These are phyloP conservation scores for Xylaria sp. DNA, from an alignment of 2,329 filamentous ascomycete species.

Conservation along the genomic window DNA sequence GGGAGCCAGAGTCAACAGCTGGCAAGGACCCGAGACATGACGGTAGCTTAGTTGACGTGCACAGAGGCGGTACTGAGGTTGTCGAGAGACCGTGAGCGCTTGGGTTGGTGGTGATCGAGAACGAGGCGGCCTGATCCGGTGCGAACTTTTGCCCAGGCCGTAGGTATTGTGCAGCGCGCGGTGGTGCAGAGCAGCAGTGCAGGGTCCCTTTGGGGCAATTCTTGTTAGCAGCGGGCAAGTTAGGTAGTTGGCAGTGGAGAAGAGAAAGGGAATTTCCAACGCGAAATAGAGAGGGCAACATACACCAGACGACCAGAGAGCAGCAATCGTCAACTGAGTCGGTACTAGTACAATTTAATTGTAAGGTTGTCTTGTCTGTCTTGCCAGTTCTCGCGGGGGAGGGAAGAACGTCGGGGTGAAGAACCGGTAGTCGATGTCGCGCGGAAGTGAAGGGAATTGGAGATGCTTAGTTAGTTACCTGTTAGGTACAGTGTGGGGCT, in stretches of 20 bases:
- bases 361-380: slow-evolving; percentile 5
- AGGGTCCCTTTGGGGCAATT: slow-evolving; percentile 29
- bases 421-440: slow-evolving; percentile 29
- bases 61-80: slow-evolving; percentile 30
- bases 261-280: neutral
- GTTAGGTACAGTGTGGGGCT: slow-evolving; percentile 18
- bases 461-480: slow-evolving; percentile 28
- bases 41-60: slow-evolving; percentile 47
- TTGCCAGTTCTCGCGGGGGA: slow-evolving; percentile 22
- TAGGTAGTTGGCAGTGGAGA: slow-evolving; percentile 1
- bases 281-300: neutral
- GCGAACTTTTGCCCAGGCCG: slow-evolving; percentile 40
- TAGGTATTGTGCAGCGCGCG: slow-evolving; percentile 20
- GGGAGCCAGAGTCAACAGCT: slow-evolving; percentile 55
- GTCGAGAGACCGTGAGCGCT: slow-evolving; percentile 35
- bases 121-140: slow-evolving; percentile 42
- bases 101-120: slow-evolving; percentile 43
- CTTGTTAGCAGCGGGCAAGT: slow-evolving; percentile 14
- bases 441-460: slow-evolving; percentile 38
- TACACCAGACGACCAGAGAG: slow-evolving; percentile 4
- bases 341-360: slow-evolving; percentile 12
- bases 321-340: slow-evolving; percentile 16
- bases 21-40: slow-evolving; percentile 54
- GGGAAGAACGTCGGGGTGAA: slow-evolving; percentile 19
- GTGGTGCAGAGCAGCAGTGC: neutral